Evolutionary conservation across 176 grass and related monocot genomes (phyloP), one percentile per base, ranked within the genome.

Genomic region (Aechmea fasciata): DNA sequence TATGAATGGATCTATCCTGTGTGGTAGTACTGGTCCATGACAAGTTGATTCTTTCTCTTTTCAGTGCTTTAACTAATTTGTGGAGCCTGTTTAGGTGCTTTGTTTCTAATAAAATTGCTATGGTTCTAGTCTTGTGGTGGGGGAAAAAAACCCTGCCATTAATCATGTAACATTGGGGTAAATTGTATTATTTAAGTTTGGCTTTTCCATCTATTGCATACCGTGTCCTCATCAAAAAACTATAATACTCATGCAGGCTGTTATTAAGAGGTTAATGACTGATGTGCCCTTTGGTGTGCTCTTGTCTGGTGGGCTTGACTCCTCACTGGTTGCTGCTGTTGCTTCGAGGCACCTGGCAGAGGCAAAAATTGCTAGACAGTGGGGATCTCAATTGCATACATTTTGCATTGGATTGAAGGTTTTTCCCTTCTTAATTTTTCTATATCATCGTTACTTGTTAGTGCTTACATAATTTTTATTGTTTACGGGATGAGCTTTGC

Each of bases 231-330:
- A 70, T 61, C 64, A 13, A 71, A 41, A 41, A 47, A 18, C 11
- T 53, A 78, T 15, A 13, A 13, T 76, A 59, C 73, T 77, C 75
- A 22, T 26, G 49, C 69, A 99, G 95, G 80, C 95, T 81, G 71
- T 94, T 72, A 77, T 84, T 48, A 99, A 99, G 80, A 99, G 95
- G 77, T 57, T 99, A 64, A 99, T 99, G 95, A 82, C 95, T 17
- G 95, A 99, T 82, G 95, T 99, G 72, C 95, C 95, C 48, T 99
- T 99, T 90, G 95, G 95, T 67, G 90, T 99, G 83, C 87, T 99
- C 14, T 83, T 99, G 69, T 99, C 95, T 73, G 95, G 95, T 69
- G 95, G 95, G 14, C 89, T 99, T 68, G 95, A 99, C 59, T 99
- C 95, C 52, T 99, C 95, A 23, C 84, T 99, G 71, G 95, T 99